Evolutionary conservation across 2,329 filamentous ascomycete genomes (phyloP).

Genomic region (Pseudogymnoascus verrucosus): DNA sequence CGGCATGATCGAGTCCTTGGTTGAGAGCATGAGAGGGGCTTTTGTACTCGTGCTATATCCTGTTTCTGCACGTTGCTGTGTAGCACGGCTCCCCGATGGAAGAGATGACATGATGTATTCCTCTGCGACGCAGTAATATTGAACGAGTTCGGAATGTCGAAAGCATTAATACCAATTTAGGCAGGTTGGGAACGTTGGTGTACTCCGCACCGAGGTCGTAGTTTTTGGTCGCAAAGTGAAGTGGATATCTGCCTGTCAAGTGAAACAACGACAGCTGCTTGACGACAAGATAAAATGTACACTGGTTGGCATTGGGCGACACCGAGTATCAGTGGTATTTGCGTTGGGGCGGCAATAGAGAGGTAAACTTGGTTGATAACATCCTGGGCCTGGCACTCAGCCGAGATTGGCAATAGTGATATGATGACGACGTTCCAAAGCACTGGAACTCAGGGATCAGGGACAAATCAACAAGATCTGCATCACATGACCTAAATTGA

Average conservation of each 20-base stretch:
- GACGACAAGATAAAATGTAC: background rate
- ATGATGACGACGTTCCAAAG: conserved; percentile 6
- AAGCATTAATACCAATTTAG: conserved; percentile 5
- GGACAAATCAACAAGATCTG: background rate
- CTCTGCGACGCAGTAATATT: conserved; percentile 4
- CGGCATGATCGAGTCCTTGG: background rate
- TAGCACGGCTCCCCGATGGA: background rate
- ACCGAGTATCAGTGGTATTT: background rate
- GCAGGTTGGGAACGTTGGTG: background rate
- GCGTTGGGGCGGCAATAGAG: background rate
- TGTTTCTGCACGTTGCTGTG: background rate
- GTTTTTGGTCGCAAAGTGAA: background rate
- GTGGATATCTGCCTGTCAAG: background rate
- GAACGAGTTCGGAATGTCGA: background rate
- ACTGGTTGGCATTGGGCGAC: background rate
- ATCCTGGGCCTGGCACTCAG: conserved; percentile 7
- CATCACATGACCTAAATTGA: background rate
- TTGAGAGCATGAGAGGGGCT: background rate
- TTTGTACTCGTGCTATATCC: background rate
- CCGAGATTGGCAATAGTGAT: conserved; percentile 8
- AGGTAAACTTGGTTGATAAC: background rate
- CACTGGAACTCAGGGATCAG: conserved; percentile 1
- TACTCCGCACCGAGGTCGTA: background rate
- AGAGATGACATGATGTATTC: background rate
- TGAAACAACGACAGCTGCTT: background rate